A percentile compares a stretch with the other conserved stretches of the same genome.
Conservation (phyloP, 495 filamentous ascomycete species). For the Penicillium lagena region DNA sequence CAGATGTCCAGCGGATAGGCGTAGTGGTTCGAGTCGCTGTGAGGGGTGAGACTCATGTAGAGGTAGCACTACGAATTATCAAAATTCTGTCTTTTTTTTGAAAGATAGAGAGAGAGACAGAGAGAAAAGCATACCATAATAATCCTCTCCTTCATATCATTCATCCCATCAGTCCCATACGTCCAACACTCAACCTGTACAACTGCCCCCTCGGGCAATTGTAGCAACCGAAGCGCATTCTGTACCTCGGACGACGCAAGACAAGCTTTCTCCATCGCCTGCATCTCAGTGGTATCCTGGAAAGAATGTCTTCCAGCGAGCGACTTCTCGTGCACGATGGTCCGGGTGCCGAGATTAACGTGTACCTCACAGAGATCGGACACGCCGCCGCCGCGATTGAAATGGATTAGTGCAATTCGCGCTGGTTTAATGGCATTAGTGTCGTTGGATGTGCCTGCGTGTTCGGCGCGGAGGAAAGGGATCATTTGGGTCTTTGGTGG, state of each 20-base stretch:
- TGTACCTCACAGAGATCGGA: constrained; percentile 10
- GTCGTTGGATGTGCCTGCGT: not conserved
- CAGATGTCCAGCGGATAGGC: constrained; percentile 66
- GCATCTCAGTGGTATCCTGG: constrained; percentile 23
- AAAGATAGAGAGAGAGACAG: too few species aligned
- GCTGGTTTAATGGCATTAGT: constrained; percentile 11
- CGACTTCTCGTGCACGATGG: constrained; percentile 3
- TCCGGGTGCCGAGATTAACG: constrained; percentile 8
- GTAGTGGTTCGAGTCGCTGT: constrained; percentile 59
- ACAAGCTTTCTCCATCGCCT: constrained; percentile 22
- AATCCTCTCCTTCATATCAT: constrained; percentile 25
- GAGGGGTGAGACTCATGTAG: constrained; percentile 18
- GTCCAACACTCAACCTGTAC: constrained; percentile 32
- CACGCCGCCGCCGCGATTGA: not conserved
- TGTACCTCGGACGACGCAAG: constrained; percentile 12
- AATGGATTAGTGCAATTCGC: constrained; percentile 9
- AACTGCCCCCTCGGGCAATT: constrained; percentile 19
- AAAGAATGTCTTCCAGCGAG: constrained; percentile 20
- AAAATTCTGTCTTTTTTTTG: not conserved
- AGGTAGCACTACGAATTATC: constrained; percentile 20
- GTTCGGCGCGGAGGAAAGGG: constrained; percentile 16
- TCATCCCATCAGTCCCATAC: constrained; percentile 35
- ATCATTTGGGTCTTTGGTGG: constrained; percentile 22
- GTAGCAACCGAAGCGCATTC: constrained; percentile 13
- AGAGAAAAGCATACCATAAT: constrained; percentile 15